Evolutionary conservation across 768 basidiomycete species (phyloP).

Genomic region (Hemileccinum rubropunctum): DNA sequence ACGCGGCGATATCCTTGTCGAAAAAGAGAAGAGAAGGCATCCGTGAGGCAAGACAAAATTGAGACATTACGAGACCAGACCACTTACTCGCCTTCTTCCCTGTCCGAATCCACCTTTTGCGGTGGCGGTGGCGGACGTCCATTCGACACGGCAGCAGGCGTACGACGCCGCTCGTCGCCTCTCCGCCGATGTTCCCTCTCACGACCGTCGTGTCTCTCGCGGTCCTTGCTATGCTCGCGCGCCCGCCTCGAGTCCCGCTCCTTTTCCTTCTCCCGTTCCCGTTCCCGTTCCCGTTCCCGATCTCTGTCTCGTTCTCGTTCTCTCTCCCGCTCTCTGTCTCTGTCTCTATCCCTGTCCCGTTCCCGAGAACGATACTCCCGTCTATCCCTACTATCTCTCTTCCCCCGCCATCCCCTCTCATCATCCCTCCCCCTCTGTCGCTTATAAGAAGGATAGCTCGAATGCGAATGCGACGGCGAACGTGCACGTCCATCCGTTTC

Average conservation of each 20-base stretch:
- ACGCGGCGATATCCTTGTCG: slow-evolving; percentile 63
- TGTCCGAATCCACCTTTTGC: slow-evolving; percentile 52
- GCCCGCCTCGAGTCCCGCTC: slow-evolving; percentile 37
- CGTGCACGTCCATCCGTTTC: slow-evolving; percentile 28
- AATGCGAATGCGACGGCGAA: slow-evolving; percentile 12
- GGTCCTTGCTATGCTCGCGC: slow-evolving; percentile 27
- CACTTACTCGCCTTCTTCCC: slow-evolving; percentile 94
- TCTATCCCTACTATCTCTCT: slow-evolving; percentile 39
- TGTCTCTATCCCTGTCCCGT: slow-evolving; percentile 35
- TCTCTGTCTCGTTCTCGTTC: slow-evolving; percentile 36
- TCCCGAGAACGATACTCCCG: slow-evolving; percentile 36
- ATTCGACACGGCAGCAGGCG: slow-evolving; percentile 13
- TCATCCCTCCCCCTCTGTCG: slow-evolving; percentile 54
- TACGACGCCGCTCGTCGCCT: slow-evolving; percentile 31
- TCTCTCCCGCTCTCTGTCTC: slow-evolving; percentile 29
- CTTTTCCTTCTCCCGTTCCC: slow-evolving; percentile 33
- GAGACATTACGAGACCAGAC: slow-evolving; percentile 1
- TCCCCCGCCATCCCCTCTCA: slow-evolving; percentile 53
- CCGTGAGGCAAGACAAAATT: slow-evolving; percentile 7
- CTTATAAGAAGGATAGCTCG: slow-evolving; percentile 37
- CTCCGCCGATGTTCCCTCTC: slow-evolving; percentile 28
- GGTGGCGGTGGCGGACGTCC: slow-evolving; percentile 18
- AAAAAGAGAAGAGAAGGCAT: neutral
- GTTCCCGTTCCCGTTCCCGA: slow-evolving; percentile 31
- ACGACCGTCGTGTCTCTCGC: slow-evolving; percentile 27